A percentile compares a stretch with the other conserved stretches of the same genome.
These are phyloP conservation scores for Petasospora fabianii DNA, from an alignment of 1,139 yeast genomes.

Conservation along the genomic window DNA sequence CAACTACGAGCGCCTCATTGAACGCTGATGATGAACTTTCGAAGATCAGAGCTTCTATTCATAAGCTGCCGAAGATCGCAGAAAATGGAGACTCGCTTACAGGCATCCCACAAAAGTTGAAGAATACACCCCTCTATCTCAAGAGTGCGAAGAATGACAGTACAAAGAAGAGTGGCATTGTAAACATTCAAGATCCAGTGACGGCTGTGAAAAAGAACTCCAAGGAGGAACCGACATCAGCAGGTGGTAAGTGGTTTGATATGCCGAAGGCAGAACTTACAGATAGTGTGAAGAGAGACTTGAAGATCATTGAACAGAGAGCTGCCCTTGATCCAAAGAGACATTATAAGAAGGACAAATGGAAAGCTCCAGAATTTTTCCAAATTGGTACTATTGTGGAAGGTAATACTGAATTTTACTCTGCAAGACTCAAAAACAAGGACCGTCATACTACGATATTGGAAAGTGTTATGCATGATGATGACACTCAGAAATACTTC, in stretches of 20 bases:
- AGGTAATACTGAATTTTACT: slow-evolving; percentile 74
- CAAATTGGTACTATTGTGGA: slow-evolving; percentile 87
- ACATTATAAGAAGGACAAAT: slow-evolving; percentile 85
- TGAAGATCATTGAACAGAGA: slow-evolving; percentile 77
- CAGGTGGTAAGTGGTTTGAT: slow-evolving; percentile 75
- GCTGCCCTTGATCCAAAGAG: slow-evolving; percentile 93
- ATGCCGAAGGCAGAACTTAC: slow-evolving; percentile 81
- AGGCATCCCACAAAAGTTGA: slow-evolving; percentile 1
- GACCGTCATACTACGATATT: slow-evolving; percentile 76
- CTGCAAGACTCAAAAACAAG: slow-evolving; percentile 64
- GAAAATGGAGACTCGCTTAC: slow-evolving; percentile 11
- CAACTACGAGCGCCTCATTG: slow-evolving; percentile 3
- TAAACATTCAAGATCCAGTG: slow-evolving; percentile 23
- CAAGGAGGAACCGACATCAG: slow-evolving; percentile 20
- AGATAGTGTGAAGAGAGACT: slow-evolving; percentile 58
- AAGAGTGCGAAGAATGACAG: slow-evolving; percentile 18
- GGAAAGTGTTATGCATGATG: slow-evolving; percentile 77
- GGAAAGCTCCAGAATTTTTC: slow-evolving; percentile 77
- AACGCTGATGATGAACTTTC: slow-evolving; percentile 21
- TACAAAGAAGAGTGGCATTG: slow-evolving; percentile 13
- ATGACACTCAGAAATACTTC: slow-evolving; percentile 69
- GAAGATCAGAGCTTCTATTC: slow-evolving; percentile 21
- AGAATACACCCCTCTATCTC: slow-evolving; percentile 14
- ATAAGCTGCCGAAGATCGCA: slow-evolving; percentile 25
- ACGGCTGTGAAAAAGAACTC: slow-evolving; percentile 16